These are phyloP conservation scores for Cucurbita pepo DNA, from an alignment of 306 rosid genomes.

Conservation along the genomic window DNA sequence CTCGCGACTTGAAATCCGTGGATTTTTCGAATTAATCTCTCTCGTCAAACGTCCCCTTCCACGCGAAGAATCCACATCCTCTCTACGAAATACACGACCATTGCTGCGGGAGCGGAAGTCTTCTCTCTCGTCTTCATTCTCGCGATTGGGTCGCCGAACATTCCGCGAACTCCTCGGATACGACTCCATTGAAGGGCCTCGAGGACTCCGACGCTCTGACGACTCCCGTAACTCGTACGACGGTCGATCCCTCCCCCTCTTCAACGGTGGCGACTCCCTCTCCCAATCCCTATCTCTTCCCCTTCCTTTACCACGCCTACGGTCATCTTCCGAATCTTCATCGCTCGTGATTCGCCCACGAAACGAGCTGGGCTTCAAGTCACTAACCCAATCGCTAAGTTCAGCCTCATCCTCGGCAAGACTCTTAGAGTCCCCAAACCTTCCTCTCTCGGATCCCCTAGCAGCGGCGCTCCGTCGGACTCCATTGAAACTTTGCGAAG, in stretches of 20 bases:
- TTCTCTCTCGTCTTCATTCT: constrained; percentile 4
- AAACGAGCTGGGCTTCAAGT: constrained; percentile 23
- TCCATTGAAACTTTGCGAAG: constrained; percentile 13
- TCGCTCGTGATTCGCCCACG: constrained; percentile 16
- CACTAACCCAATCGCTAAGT: constrained; percentile 75
- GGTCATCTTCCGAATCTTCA: constrained; percentile 19
- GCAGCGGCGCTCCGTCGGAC: constrained; percentile 10
- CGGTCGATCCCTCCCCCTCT: constrained; percentile 19
- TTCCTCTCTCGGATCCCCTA: not conserved
- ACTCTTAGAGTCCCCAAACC: constrained; percentile 35
- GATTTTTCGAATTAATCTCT: constrained; percentile 6
- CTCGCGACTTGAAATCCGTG: not conserved
- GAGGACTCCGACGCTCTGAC: constrained; percentile 9
- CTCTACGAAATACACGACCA: not conserved
- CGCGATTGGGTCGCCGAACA: constrained; percentile 10
- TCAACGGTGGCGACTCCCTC: constrained; percentile 10
- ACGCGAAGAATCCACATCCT: constrained; percentile 9
- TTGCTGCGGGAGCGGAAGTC: constrained; percentile 5
- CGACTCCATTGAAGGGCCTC: constrained; percentile 3
- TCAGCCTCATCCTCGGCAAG: constrained; percentile 73
- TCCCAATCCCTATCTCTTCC: not conserved
- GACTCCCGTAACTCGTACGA: constrained; percentile 15
- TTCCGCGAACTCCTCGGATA: constrained; percentile 4
- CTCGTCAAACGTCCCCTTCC: constrained; percentile 29
- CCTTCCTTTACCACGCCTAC: constrained; percentile 10